Conservation (phyloP, 2,329 filamentous ascomycete genomes). For the Periglandula ipomoeae region DNA sequence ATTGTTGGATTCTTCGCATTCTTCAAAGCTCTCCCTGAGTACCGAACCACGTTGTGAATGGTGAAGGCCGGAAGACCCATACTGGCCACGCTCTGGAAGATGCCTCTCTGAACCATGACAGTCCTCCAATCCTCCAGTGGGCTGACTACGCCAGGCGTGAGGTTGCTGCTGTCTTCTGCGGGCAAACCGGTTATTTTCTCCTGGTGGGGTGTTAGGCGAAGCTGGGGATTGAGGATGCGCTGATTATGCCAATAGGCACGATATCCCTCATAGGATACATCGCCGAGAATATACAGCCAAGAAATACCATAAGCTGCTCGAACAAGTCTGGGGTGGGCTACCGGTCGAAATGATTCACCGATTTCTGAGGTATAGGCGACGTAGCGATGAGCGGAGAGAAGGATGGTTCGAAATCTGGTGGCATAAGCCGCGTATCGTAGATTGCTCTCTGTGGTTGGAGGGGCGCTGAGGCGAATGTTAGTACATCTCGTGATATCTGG, state of each 20-base stretch:
- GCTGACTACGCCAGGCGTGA: conserved; percentile 38
- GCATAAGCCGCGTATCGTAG: conserved; percentile 92
- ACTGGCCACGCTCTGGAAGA: conserved; percentile 84
- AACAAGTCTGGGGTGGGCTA: conserved; percentile 79
- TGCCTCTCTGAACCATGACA: conserved; percentile 81
- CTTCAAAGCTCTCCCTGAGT: conserved; percentile 81
- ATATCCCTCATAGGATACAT: conserved; percentile 89
- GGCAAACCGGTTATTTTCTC: conserved; percentile 39
- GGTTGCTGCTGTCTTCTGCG: conserved; percentile 18
- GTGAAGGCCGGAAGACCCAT: conserved; percentile 95
- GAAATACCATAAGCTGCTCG: conserved; percentile 80
- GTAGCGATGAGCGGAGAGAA: conserved; percentile 86
- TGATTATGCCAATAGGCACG: conserved; percentile 89
- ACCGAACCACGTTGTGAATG: conserved; percentile 85
- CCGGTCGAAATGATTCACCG: conserved; percentile 88
- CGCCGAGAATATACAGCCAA: conserved; percentile 86
- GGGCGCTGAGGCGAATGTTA: conserved; percentile 22
- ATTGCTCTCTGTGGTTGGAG: conserved; percentile 74
- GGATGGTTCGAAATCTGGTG: conserved; percentile 72
- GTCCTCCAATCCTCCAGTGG: conserved; percentile 83
- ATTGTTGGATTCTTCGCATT: conserved; percentile 65
- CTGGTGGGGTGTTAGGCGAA: conserved; percentile 42
- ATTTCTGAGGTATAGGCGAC: conserved; percentile 96
- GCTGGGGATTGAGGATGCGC: conserved; percentile 57
- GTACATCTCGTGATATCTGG: conserved; percentile 9